phyloP scores from a whole-genome alignment of 805 yeast species.

The Ogataea ganodermae region DNA sequence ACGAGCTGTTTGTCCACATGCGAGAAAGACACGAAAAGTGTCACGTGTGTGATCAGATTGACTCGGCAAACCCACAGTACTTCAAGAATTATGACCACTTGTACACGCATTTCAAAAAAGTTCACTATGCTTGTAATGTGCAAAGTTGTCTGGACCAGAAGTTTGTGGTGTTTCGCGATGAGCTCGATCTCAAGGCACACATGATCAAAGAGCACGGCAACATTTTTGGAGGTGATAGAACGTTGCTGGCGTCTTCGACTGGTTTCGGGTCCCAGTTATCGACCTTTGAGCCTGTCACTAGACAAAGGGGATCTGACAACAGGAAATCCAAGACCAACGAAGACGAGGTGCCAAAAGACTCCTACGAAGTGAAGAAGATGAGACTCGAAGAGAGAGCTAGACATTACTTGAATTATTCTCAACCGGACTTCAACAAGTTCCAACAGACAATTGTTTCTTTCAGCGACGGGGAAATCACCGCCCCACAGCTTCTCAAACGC shows the following conservation, averaged over 20 bases:
- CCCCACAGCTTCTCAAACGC: constrained; percentile 45
- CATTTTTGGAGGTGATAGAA: constrained; percentile 47
- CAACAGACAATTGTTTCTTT: constrained; percentile 48
- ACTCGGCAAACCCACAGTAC: constrained; percentile 65
- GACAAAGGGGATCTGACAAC: constrained; percentile 14
- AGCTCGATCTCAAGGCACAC: constrained; percentile 84
- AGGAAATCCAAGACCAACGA: constrained; percentile 16
- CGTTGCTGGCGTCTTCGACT: constrained; percentile 38
- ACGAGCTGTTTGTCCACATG: constrained; percentile 81
- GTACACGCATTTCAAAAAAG: constrained; percentile 68
- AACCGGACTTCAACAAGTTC: constrained; percentile 50
- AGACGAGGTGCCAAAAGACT: constrained; percentile 34
- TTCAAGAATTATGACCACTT: constrained; percentile 76
- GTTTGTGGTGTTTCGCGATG: constrained; percentile 89
- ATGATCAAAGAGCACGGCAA: constrained; percentile 80
- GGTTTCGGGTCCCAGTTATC: constrained; percentile 51
- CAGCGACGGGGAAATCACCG: constrained; percentile 47
- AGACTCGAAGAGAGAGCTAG: constrained; percentile 85
- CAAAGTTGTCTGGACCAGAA: constrained; percentile 81
- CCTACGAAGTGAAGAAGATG: constrained; percentile 51
- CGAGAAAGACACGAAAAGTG: constrained; percentile 86
- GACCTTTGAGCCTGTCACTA: constrained; percentile 43
- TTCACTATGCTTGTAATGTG: constrained; percentile 78
- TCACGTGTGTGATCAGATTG: constrained; percentile 77
- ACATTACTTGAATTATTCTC: constrained; percentile 65